Conservation (phyloP, 2,329 filamentous ascomycete species). For the Hypoxylon sp. region DNA sequence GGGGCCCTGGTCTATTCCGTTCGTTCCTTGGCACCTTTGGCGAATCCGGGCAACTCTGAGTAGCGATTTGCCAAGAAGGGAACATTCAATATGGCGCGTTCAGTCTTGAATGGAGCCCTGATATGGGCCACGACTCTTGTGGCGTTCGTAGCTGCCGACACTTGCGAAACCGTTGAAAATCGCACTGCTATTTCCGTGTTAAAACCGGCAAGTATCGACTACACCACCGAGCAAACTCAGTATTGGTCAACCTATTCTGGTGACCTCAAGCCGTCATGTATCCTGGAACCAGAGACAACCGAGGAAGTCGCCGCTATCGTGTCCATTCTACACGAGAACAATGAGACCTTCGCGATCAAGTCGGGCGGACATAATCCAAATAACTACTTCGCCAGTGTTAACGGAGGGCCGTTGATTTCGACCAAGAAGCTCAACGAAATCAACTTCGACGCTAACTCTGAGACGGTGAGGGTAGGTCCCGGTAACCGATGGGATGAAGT, state of each 20-base stretch:
- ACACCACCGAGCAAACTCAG: slow-evolving; percentile 55
- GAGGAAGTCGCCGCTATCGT: slow-evolving; percentile 67
- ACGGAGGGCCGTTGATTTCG: slow-evolving; percentile 63
- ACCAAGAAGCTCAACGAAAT: slow-evolving; percentile 59
- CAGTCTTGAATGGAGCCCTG: slow-evolving; percentile 32
- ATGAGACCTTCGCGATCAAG: slow-evolving; percentile 66
- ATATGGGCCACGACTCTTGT: slow-evolving; percentile 37
- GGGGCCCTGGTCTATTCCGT: slow-evolving; percentile 4
- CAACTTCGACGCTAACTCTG: slow-evolving; percentile 53
- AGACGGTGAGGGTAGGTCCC: slow-evolving; percentile 59
- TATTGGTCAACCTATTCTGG: slow-evolving; percentile 62
- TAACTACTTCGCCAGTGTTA: slow-evolving; percentile 64
- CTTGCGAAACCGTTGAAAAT: slow-evolving; percentile 55
- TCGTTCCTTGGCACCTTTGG: slow-evolving; percentile 1
- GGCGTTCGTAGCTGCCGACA: slow-evolving; percentile 45
- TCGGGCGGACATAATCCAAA: slow-evolving; percentile 70
- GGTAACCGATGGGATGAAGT: slow-evolving; percentile 61
- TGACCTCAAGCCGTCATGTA: slow-evolving; percentile 60
- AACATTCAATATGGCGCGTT: slow-evolving; percentile 35
- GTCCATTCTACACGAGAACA: slow-evolving; percentile 59
- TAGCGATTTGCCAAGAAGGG: neutral
- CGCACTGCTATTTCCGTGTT: slow-evolving; percentile 52
- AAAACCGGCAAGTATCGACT: slow-evolving; percentile 51
- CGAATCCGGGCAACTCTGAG: slow-evolving; percentile 12
- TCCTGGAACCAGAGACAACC: slow-evolving; percentile 60